Evolutionary conservation across 2,329 filamentous ascomycete species (phyloP), one percentile per base, ranked within the genome.

Genomic region (Fusarium sp.): DNA sequence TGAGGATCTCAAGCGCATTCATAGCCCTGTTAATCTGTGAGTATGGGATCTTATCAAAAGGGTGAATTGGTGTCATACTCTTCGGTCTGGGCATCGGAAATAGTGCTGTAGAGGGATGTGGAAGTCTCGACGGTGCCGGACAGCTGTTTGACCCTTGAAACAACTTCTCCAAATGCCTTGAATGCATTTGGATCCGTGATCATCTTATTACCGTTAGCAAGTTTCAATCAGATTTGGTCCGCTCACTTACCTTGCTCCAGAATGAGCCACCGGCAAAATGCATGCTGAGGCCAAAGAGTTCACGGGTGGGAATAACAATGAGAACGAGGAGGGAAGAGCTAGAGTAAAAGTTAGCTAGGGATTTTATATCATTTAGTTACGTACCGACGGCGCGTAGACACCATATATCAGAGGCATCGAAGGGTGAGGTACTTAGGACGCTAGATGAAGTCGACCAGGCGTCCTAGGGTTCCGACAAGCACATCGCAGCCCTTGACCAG

Each of bases 401-500:
- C 22, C 5, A 33, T 33, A 33, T 33, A 33, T 33, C 31, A 9
- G 31, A 33, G 31, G 13, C 31, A 10, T 33, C 31, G 31, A 33
- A 33, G 31, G 3, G 10, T 13, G 31, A 33, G 31, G 31, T 33
- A 33, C 31, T 33, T 33, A 5, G 31, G 11, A 11, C 31, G 31
- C 13, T 33, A 10, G 31, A 33, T 33, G 31, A 33, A 33, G 31
- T 33, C 13, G 31, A 33, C 31, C 31, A 33, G 31, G 13, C 31
- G 31, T 33, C 13, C 31, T 33, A 10, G 31, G 31, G 31, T 13
- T 33, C 31, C 95, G 75, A 98, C 91, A 16, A 99, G 88, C 47
- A 99, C 86, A 78, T 99, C 97, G 75, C 96, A 98, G 7, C 97
- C 97, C 22, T 25, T 25, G 22, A 3, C 22, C 5, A 25, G 88